phyloP scores from a whole-genome alignment of 2,329 filamentous ascomycete genomes.

The Cercospora zeina region DNA sequence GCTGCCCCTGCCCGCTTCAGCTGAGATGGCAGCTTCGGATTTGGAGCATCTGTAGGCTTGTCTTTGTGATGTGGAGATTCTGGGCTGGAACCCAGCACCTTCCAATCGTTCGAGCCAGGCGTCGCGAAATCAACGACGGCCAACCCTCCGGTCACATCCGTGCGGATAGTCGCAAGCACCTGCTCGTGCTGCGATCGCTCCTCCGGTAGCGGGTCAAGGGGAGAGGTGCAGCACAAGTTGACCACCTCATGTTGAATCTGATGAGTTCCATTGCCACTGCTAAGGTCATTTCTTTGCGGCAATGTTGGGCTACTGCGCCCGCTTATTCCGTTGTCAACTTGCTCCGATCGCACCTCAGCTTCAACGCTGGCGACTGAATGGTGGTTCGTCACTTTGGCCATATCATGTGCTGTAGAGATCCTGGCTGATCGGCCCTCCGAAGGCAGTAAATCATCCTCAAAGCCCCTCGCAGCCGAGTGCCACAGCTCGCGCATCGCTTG shows the following conservation, averaged over 20 bases:
- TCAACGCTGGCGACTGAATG: not conserved
- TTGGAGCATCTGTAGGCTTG: not conserved
- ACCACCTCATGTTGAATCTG: conserved; percentile 10
- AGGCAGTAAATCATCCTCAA: conserved; percentile 50
- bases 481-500: conserved; percentile 58
- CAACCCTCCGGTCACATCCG: not conserved
- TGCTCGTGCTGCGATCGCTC: not conserved
- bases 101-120: not conserved
- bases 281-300: not conserved
- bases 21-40: not conserved
- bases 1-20: conserved; percentile 20
- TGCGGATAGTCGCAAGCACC: not conserved
- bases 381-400: not conserved
- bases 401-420: not conserved
- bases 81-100: conserved; percentile 10
- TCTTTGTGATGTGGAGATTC: not conserved
- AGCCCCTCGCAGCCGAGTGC: conserved; percentile 68
- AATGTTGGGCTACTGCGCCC: not conserved
- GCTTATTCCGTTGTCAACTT: not conserved
- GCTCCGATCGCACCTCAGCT: not conserved
- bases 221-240: conserved; percentile 20
- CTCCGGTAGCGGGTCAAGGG: not conserved
- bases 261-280: not conserved
- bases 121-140: not conserved
- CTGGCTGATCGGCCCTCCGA: not conserved